A percentile compares a stretch with the other conserved stretches of the same genome.
Evolutionary conservation across 371 early-diverging fungal species (phyloP).

Genomic region (Mortierella sp.): DNA sequence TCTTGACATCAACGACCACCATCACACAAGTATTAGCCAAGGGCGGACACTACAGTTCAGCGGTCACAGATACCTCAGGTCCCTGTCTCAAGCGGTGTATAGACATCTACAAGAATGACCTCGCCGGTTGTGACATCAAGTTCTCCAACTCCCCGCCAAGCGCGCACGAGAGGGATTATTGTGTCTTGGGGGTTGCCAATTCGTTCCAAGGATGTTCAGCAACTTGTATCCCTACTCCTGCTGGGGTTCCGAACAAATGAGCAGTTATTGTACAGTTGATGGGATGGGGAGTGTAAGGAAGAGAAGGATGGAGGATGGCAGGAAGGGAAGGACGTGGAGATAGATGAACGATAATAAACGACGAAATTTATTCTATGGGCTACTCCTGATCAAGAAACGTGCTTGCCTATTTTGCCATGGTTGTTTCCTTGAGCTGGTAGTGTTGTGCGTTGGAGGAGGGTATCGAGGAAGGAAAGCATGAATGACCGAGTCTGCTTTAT

Average conservation of each 20-base stretch:
- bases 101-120: neutral
- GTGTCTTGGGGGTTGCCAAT: neutral
- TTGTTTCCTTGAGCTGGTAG: no score
- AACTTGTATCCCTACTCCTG: neutral
- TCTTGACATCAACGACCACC: neutral
- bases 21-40: neutral
- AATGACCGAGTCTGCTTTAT: neutral
- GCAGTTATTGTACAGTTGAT: neutral
- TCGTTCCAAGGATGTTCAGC: neutral
- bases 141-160: neutral
- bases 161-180: neutral
- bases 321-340: no score
- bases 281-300: neutral
- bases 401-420: neutral
- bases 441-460: neutral
- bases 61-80: neutral
- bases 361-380: neutral
- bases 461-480: neutral
- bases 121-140: neutral
- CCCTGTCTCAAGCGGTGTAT: neutral
- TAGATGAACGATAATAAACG: neutral
- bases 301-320: no score
- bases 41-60: neutral
- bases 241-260: neutral
- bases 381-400: neutral